These are phyloP conservation scores for Heliocybe sulcata DNA, from an alignment of 1,284 basidiomycete species.

Conservation along the genomic window DNA sequence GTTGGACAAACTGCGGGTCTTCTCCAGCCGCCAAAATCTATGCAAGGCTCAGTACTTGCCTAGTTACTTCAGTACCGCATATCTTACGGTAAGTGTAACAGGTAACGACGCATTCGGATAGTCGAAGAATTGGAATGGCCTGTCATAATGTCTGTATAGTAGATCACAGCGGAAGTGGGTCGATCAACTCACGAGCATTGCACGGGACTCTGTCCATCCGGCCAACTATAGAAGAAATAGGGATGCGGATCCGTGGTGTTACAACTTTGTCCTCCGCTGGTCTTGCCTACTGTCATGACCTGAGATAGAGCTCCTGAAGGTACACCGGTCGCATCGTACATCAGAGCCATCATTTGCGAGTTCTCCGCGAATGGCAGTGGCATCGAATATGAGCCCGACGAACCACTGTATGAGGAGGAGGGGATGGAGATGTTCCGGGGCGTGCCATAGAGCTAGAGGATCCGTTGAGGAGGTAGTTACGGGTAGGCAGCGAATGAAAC, in stretches of 20 bases:
- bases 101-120: conserved; percentile 51
- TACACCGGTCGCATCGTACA: conserved; percentile 69
- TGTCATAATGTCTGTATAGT: conserved; percentile 15
- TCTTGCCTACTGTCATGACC: conserved; percentile 40
- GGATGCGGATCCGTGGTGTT: conserved; percentile 37
- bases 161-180: neutral
- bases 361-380: conserved; percentile 34
- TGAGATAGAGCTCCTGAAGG: conserved; percentile 53
- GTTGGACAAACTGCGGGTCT: conserved; percentile 49
- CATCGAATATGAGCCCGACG: conserved; percentile 43
- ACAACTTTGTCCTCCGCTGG: conserved; percentile 41
- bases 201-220: conserved; percentile 37
- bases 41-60: neutral
- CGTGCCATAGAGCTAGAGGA: conserved; percentile 38
- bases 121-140: conserved; percentile 43
- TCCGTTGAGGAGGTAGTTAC: conserved; percentile 3
- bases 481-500: conserved; percentile 16
- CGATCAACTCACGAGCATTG: conserved; percentile 51
- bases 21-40: conserved; percentile 37
- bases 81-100: conserved; percentile 50
- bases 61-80: neutral
- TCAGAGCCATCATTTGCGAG: conserved; percentile 44
- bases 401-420: conserved; percentile 40
- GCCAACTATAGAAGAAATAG: conserved; percentile 43
- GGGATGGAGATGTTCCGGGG: conserved; percentile 53